Conservation (phyloP, 495 filamentous ascomycete species). For the Penicillium psychrofluorescens region DNA sequence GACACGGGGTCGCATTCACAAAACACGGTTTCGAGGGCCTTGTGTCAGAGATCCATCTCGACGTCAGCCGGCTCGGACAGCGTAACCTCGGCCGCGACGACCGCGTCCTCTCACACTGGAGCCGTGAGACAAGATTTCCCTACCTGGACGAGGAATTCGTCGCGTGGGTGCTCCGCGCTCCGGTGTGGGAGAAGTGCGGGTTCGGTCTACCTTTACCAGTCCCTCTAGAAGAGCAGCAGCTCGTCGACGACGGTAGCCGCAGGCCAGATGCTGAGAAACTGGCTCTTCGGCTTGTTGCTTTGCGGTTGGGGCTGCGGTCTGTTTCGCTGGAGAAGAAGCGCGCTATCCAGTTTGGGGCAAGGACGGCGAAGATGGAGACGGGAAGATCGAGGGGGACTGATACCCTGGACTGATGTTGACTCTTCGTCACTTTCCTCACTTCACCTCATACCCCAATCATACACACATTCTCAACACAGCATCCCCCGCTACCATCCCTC, state of each 20-base stretch:
- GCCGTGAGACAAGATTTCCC: conserved; percentile 85
- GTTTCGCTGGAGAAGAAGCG: conserved; percentile 86
- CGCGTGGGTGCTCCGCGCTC: conserved; percentile 63
- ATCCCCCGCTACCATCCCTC: neutral
- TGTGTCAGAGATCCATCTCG: conserved; percentile 76
- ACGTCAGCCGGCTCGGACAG: conserved; percentile 80
- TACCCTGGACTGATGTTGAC: conserved; percentile 25
- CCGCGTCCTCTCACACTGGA: conserved; percentile 82
- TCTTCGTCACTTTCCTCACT: conserved; percentile 1
- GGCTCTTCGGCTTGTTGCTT: conserved; percentile 70
- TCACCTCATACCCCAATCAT: neutral
- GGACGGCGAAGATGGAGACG: conserved; percentile 78
- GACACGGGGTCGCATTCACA: conserved; percentile 71
- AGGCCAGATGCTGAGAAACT: conserved; percentile 71
- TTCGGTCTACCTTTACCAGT: conserved; percentile 41
- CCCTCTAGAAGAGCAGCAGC: neutral
- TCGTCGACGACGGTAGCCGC: neutral
- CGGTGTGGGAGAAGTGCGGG: conserved; percentile 81
- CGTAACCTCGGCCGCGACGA: conserved; percentile 94
- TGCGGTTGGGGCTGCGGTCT: conserved; percentile 57
- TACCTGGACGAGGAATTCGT: conserved; percentile 85
- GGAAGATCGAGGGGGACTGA: conserved; percentile 68
- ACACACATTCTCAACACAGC: neutral
- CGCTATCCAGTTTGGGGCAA: conserved; percentile 82
- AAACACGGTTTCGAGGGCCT: conserved; percentile 61